Evolutionary conservation across 2,329 filamentous ascomycete genomes (phyloP), one percentile per base, ranked within the genome.

Genomic region (Colletotrichum viniferum): DNA sequence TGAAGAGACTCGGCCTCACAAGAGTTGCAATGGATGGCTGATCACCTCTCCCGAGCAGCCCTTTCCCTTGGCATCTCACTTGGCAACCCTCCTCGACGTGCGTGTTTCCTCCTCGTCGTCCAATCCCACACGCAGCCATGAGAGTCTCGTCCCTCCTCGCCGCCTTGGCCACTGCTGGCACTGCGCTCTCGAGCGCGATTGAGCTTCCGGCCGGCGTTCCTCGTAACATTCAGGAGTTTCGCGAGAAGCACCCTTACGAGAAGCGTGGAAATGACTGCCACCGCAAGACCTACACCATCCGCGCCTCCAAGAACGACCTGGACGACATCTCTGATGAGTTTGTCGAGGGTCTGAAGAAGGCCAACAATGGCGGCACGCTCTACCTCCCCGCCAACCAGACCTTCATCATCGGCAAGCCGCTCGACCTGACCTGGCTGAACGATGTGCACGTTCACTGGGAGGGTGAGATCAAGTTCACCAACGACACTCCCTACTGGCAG

Each of bases 401-500:
- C 4, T 94, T 93, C 79, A 90, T 87, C 10, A 88, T 94, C 75
- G 91, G 90, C 28, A 93, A 90, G 2, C 91, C 91, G 3, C 81
- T 93, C 76, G 90, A 94, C 79, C 82, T 93, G 82, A 92, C 90
- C 0, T 92, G 91, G 79, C 82, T 93, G 32, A 87, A 90, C 66
- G 85, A 90, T 77, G 86, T 94, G 52, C 92, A 94, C 81, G 84
- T 93, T 30, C 88, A 88, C 89, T 84, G 79, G 80, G 58, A 72
- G 18, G 58, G 77, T 26, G 75, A 77, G 74, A 72, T 74, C 24
- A 76, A 78, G 74, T 94, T 94, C 84, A 90, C 89, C 73, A 90
- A 92, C 74, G 90, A 94, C 81, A 93, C 90, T 2, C 86, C 89
- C 73, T 94, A 93, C 83, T 94, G 92, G 92, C 89, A 93, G 82